phyloP scores from a whole-genome alignment of 345 rosid species.

The Noccaea bulbosa region DNA sequence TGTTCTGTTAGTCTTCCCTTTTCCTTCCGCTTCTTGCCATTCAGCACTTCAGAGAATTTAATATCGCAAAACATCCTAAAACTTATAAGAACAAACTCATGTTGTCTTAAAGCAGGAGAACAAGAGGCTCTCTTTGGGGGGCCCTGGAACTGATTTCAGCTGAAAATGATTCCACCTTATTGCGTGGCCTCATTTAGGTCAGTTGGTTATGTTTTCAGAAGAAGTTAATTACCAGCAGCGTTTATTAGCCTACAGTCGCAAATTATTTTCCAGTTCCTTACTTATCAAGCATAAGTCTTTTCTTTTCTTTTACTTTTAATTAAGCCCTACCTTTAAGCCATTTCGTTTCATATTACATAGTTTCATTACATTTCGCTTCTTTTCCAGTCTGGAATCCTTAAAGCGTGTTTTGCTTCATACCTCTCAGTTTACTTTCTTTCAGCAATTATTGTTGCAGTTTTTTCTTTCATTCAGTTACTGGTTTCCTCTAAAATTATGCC shows the following conservation, averaged over 20 bases:
- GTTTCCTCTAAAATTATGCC: not conserved
- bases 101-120: conserved; percentile 97
- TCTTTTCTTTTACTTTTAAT: conserved; percentile 25
- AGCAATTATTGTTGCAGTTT: conserved; percentile 12
- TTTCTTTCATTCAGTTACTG: conserved; percentile 16
- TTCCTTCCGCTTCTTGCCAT: conserved; percentile 72
- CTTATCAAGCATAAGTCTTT: conserved; percentile 41
- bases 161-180: conserved; percentile 96
- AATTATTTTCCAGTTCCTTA: conserved; percentile 58
- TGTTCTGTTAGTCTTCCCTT: conserved; percentile 46
- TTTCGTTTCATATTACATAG: conserved; percentile 36
- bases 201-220: conserved; percentile 82
- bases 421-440: conserved; percentile 28
- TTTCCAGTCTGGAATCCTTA: conserved; percentile 33
- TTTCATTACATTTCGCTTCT: conserved; percentile 40
- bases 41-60: conserved; percentile 67
- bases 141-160: conserved; percentile 95
- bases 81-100: conserved; percentile 84
- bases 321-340: conserved; percentile 38
- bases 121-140: conserved; percentile 96
- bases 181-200: conserved; percentile 99
- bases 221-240: conserved; percentile 60
- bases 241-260: conserved; percentile 58
- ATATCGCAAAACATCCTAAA: conserved; percentile 63
- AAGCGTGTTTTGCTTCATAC: conserved; percentile 34